Evolutionary conservation across 2,329 filamentous ascomycete genomes (phyloP).

Genomic region (Aaosphaeria pasadenensis): DNA sequence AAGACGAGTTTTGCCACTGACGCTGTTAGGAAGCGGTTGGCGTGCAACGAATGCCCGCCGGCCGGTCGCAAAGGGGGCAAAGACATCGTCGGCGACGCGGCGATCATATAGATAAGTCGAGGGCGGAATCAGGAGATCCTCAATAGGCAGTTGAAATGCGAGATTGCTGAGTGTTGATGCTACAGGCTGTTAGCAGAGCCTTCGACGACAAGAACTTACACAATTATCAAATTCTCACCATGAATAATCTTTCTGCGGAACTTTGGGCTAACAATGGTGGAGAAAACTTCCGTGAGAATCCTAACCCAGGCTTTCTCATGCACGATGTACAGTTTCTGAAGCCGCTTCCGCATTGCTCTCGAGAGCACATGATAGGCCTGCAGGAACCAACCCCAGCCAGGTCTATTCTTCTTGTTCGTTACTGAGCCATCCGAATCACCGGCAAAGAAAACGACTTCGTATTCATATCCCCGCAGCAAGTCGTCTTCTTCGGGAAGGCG

Average conservation of each 20-base stretch:
- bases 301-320: constrained; percentile 57
- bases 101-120: constrained; percentile 55
- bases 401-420: constrained; percentile 47
- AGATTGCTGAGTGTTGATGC: constrained; percentile 50
- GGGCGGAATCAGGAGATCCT: constrained; percentile 53
- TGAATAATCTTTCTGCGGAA: constrained; percentile 58
- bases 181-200: constrained; percentile 14
- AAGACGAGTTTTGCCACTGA: constrained; percentile 45
- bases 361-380: constrained; percentile 57
- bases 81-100: constrained; percentile 47
- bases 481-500: constrained; percentile 56
- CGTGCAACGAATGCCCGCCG: constrained; percentile 46
- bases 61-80: constrained; percentile 45
- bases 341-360: constrained; percentile 53
- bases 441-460: constrained; percentile 57
- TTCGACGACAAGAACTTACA: not conserved
- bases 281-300: constrained; percentile 55
- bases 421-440: constrained; percentile 49
- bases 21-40: constrained; percentile 47
- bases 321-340: constrained; percentile 56
- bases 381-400: constrained; percentile 56
- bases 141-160: constrained; percentile 50
- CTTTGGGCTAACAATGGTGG: constrained; percentile 56
- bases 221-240: constrained; percentile 28
- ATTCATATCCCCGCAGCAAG: constrained; percentile 51